These are phyloP conservation scores for Penicillium nucicola DNA, from an alignment of 495 filamentous ascomycete species.

Conservation along the genomic window DNA sequence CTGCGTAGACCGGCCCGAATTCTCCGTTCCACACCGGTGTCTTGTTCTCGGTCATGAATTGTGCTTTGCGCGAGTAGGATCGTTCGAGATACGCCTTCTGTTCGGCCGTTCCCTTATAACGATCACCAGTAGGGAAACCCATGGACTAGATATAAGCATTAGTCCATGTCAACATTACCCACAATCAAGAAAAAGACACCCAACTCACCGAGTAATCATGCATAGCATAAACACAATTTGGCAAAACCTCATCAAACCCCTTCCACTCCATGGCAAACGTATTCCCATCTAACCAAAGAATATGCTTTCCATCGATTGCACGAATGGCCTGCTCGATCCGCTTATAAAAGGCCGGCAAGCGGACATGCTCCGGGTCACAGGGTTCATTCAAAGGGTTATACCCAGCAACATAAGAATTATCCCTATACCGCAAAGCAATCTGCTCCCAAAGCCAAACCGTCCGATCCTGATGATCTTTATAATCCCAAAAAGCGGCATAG, in stretches of 20 bases:
- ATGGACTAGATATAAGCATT: conserved; percentile 22
- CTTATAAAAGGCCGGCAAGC: conserved; percentile 54
- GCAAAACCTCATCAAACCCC: conserved; percentile 40
- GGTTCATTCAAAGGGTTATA: conserved; percentile 70
- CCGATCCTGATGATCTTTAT: conserved; percentile 59
- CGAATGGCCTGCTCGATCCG: conserved; percentile 58
- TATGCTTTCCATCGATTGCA: conserved; percentile 56
- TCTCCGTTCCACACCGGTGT: conserved; percentile 66
- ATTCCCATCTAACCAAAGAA: conserved; percentile 64
- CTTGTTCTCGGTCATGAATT: conserved; percentile 52
- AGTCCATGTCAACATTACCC: background rate
- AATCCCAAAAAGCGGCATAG: conserved; percentile 62
- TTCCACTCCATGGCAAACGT: conserved; percentile 59
- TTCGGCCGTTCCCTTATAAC: conserved; percentile 47
- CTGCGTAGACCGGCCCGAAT: conserved; percentile 61
- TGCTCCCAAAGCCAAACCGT: conserved; percentile 58
- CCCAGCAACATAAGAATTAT: conserved; percentile 57
- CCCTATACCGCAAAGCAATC: conserved; percentile 54
- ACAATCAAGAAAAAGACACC: background rate
- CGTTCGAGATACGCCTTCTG: conserved; percentile 49
- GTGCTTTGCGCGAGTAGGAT: conserved; percentile 52
- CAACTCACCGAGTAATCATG: conserved; percentile 55
- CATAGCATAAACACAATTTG: conserved; percentile 58
- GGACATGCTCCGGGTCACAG: conserved; percentile 53
- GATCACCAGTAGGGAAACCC: conserved; percentile 55